phyloP scores from a whole-genome alignment of 805 yeast species.

The Kodamaea lidongshanica region DNA sequence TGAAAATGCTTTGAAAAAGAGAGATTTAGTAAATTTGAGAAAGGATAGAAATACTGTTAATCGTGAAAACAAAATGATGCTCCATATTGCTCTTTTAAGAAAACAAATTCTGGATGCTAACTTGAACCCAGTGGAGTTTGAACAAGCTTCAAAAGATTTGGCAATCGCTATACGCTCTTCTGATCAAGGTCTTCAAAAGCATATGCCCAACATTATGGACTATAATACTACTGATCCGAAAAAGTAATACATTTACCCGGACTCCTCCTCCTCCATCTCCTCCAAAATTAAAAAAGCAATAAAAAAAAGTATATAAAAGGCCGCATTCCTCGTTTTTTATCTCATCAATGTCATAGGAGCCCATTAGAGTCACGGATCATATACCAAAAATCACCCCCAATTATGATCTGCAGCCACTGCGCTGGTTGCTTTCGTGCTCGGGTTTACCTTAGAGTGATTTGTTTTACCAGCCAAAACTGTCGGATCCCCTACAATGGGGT shows the following conservation, averaged over 20 bases:
- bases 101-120: conserved; percentile 56
- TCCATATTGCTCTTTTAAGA: conserved; percentile 62
- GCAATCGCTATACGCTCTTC: too few relatives aligned
- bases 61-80: conserved; percentile 52
- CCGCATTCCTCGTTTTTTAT: conserved; percentile 13
- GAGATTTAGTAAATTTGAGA: conserved; percentile 46
- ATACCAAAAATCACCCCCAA: conserved; percentile 38
- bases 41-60: conserved; percentile 44
- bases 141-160: conserved; percentile 48
- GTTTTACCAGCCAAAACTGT: conserved; percentile 50
- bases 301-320: conserved; percentile 6
- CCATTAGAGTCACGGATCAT: conserved; percentile 72
- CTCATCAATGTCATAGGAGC: conserved; percentile 58
- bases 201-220: too few relatives aligned
- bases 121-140: conserved; percentile 50
- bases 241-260: too few relatives aligned
- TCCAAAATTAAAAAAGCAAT: conserved; percentile 4
- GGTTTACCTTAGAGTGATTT: conserved; percentile 77
- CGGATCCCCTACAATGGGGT: conserved; percentile 45
- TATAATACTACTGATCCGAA: too few relatives aligned
- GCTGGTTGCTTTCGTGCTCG: conserved; percentile 73
- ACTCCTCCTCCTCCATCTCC: too few relatives aligned
- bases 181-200: too few relatives aligned
- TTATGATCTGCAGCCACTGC: conserved; percentile 39
- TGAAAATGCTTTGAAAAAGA: conserved; percentile 44